Base-by-base conservation (phyloP, 2,329 filamentous ascomycete species). In the Penicillium polonicum region DNA sequence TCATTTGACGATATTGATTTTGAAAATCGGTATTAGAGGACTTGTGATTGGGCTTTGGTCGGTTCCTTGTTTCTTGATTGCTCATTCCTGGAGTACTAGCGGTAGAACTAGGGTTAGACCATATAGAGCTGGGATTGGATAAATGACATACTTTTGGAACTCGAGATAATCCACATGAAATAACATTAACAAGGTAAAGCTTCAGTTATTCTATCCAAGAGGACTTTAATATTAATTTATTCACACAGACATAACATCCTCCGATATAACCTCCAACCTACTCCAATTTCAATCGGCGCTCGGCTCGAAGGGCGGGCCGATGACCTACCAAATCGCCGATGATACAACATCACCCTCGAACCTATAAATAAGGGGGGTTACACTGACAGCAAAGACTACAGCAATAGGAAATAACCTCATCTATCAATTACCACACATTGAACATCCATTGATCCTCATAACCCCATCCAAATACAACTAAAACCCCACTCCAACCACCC, bases 241-340 rank as follows among this genome's bases (percentile, higher is more conserved):
- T 33, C 12, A 15, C 5, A 6, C 31, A 33, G 5, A 13, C 5
- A 33, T 33, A 5, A 2, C 33, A n/a, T n/a, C n/a, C 15, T 35
- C n/a, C 21, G 45, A 23, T 15, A 35, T 12, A 5, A 31, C 25
- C 29, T 15, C 15, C 39, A 25, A 42, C 13, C 13, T 25, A 17
- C 41, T 43, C 41, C 21, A 25, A 29, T 33, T 36, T 0, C 36
- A n/a, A 42, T 53, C 57, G 42, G 48, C 5, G 48, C 17, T 59
- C 53, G 57, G 57, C 43, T 29, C 31, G 12, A 38, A 29, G n/a
- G 3, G 42, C 57, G 57, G 57, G 43, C 53, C 53, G 52, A 59
- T 43, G 17, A 23, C 48, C 48, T 36, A 29, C 35, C 33, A 39
- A 41, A 43, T 21, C 57, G 25, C 57, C 48, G 42, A 6, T 17